Evolutionary conservation across 306 rosid genomes (phyloP), one percentile per base, ranked within the genome.

Genomic region (Vachellia pachyceras): DNA sequence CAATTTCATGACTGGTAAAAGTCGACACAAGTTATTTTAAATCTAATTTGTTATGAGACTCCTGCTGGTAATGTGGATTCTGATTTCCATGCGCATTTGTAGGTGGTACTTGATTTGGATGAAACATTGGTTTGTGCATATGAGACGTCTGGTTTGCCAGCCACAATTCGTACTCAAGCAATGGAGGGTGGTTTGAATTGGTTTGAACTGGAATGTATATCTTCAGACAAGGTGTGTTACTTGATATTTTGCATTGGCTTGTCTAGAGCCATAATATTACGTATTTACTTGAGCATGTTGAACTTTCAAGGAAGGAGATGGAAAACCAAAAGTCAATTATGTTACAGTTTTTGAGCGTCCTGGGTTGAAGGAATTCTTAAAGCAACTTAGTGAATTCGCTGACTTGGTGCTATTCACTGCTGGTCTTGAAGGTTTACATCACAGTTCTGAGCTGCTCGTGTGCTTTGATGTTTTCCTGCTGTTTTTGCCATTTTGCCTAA

Each of bases 81-180:
- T 77, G 76, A 80, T 77, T 64, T 75, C 67, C 49, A 37, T 87
- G 81, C 77, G 58, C 75, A 72, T 67, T 58, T 90, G 77, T 79
- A 95, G 98, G 99, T 95, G 5, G 99, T 95, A 76, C 97, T 95
- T 77, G 97, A 95, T 82, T 89, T 95, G 82, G 99, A 95, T 77
- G 99, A 95, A 84, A 95, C 98, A 61, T 84, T 93, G 35, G 86
- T 93, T 29, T 91, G 98, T 84, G 97, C 99, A 23, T 95, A 91
- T 46, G 96, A 95, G 83, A 88, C 95, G 47, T 89, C 92, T 49
- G 88, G 91, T 79, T 84, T 95, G 86, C 96, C 99, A 13, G 79
- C 90, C 49, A 41, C 82, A 18, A 82, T 91, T 50, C 86, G 88
- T 22, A 65, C 76, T 71, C 99, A 90, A 81, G 98, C 98, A 40